A percentile compares a stretch with the other conserved stretches of the same genome.
Conservation (phyloP, 75 land plant species). For the Picea glauca region DNA sequence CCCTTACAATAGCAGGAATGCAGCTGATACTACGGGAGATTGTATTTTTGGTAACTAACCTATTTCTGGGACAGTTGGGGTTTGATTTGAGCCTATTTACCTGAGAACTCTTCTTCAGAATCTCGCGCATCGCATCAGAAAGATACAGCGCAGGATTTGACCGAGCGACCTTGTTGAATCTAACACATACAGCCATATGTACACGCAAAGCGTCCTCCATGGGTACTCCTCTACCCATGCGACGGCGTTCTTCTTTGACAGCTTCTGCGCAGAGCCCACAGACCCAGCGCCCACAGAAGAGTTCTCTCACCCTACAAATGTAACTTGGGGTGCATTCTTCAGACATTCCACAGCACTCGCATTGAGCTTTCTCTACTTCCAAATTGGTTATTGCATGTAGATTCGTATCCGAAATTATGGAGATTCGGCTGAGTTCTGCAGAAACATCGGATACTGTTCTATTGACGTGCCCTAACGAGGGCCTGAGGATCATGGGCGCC, state of each 20-base stretch:
- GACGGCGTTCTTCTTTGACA: slow-evolving; percentile 48
- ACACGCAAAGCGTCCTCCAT: slow-evolving; percentile 48
- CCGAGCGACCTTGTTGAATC: slow-evolving; percentile 43
- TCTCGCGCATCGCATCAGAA: slow-evolving; percentile 38
- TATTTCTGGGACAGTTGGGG: background rate
- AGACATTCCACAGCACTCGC: slow-evolving; percentile 69
- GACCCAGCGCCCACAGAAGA: slow-evolving; percentile 60
- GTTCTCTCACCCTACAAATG: slow-evolving; percentile 27
- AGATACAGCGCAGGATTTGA: slow-evolving; percentile 55
- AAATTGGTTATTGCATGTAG: too few species aligned
- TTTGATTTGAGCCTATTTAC: background rate
- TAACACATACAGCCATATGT: slow-evolving; percentile 49
- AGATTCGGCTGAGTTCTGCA: too few species aligned
- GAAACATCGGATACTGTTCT: too few species aligned
- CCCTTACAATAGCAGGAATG: slow-evolving; percentile 48
- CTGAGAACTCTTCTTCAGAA: slow-evolving; percentile 20
- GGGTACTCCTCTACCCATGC: slow-evolving; percentile 3
- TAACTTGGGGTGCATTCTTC: slow-evolving; percentile 74
- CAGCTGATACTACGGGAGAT: slow-evolving; percentile 37
- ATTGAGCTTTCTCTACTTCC: slow-evolving; percentile 26
- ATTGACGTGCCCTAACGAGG: too few species aligned
- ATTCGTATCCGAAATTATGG: too few species aligned
- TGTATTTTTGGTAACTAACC: too few species aligned
- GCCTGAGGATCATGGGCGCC: too few species aligned
- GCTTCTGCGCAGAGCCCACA: slow-evolving; percentile 86